Evolutionary conservation across 768 basidiomycete species (phyloP), one percentile per base, ranked within the genome.

Genomic region (Cubamyces sp.): DNA sequence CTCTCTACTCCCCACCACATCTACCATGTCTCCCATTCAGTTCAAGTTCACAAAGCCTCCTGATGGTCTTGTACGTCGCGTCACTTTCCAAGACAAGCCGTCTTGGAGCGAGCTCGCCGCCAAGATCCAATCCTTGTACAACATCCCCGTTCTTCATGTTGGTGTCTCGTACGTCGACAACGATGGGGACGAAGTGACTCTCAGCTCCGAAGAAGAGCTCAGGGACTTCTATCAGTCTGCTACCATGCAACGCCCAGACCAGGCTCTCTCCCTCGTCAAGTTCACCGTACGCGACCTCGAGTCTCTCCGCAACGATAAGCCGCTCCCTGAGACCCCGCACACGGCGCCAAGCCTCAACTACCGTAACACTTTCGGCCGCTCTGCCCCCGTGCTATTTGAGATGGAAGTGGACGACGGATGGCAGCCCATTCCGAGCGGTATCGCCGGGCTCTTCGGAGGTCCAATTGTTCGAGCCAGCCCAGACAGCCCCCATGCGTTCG

Each of bases 121-220:
- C 40, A 87, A 79, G 67, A 82, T 91, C 60, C 78, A 82, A 48
- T 25, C 74, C 78, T 59, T 92, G 72, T 84, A 78, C 73, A 70
- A 70, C 47, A 86, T 93, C 42, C 82, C 88, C 3, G 57, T 74
- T 56, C 81, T 82, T 60, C 80, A 81, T 54, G 76, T 92, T 54
- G 89, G 79, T 2, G 86, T 90, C 37, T 85, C 87, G 34, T 93
- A 94, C 72, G 62, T 87, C 51, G 92, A 94, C 72, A 71, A 72
- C 34, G 91, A 93, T 69, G 81, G 83, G 41, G 92, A 93, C 69
- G 84, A 87, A 62, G 84, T 94, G 64, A 92, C 91, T 12, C 78
- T 92, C 59, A 90, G 84, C 73, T 84, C 91, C 3, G 80, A 91
- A 57, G 86, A 87, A 37, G 92, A 94, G 72, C 82, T 93, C n/a